Conservation (phyloP, 441 rosid genomes). For the Adansonia rubrostipa region DNA sequence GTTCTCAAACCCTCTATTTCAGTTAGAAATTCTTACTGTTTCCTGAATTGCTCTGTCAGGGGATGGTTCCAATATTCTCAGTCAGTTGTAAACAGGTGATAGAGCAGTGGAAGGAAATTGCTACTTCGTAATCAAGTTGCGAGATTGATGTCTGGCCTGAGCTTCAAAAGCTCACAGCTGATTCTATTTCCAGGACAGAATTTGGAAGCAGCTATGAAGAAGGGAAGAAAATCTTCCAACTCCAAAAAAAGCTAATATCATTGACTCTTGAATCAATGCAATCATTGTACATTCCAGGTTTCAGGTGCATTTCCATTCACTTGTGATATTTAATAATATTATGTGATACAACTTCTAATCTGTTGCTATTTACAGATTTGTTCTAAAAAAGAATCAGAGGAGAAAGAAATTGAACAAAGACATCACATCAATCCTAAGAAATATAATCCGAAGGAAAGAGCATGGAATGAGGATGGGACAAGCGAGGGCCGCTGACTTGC, state of each 20-base stretch:
- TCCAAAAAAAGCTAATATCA: conserved; percentile 40
- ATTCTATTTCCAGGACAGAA: conserved; percentile 51
- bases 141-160: conserved; percentile 62
- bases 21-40: neutral
- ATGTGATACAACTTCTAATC: neutral
- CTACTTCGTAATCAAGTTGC: conserved; percentile 28
- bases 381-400: conserved; percentile 53
- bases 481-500: conserved; percentile 43
- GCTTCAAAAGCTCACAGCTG: conserved; percentile 47
- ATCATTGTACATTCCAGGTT: conserved; percentile 51
- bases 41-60: conserved; percentile 29
- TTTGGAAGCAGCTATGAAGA: conserved; percentile 56
- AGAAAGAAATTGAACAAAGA: conserved; percentile 43
- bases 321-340: neutral
- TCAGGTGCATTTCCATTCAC: conserved; percentile 38
- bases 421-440: conserved; percentile 42
- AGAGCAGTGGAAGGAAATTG: conserved; percentile 48
- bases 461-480: conserved; percentile 37
- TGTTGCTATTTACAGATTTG: conserved; percentile 35
- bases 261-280: conserved; percentile 43
- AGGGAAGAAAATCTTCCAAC: conserved; percentile 52
- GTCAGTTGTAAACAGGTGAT: conserved; percentile 44
- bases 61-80: conserved; percentile 41
- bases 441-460: conserved; percentile 41
- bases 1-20: neutral